Evolutionary conservation across 768 basidiomycete genomes (phyloP).

Genomic region (Holtermannia corniformis): DNA sequence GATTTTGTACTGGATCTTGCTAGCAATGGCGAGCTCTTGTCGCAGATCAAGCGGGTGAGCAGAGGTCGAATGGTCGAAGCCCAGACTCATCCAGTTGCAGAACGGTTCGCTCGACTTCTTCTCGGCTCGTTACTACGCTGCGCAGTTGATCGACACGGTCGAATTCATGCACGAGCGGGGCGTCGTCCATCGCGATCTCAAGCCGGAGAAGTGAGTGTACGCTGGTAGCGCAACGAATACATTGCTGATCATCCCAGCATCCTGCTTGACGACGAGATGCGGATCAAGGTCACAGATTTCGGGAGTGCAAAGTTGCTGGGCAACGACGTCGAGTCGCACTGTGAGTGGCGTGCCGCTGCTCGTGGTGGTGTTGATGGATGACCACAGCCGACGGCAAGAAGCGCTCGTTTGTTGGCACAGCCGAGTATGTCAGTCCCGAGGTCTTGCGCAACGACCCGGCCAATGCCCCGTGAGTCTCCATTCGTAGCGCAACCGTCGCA

Average conservation of each 20-base stretch:
- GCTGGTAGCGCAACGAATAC: too few species aligned
- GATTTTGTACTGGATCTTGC: constrained; percentile 46
- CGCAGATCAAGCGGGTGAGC: constrained; percentile 41
- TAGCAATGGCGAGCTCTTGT: constrained; percentile 44
- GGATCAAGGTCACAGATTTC: constrained; percentile 94
- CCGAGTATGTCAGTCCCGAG: constrained; percentile 83
- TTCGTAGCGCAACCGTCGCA: neutral
- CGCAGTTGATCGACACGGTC: constrained; percentile 79
- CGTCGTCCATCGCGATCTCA: constrained; percentile 67
- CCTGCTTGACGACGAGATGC: constrained; percentile 72
- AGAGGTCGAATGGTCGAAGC: neutral
- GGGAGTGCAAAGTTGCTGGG: constrained; percentile 59
- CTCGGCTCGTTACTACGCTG: constrained; percentile 74
- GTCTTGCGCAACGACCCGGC: constrained; percentile 62
- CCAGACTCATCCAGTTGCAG: constrained; percentile 14
- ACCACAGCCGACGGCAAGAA: constrained; percentile 46
- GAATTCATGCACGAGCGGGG: constrained; percentile 84
- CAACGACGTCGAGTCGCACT: constrained; percentile 18
- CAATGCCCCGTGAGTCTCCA: constrained; percentile 55
- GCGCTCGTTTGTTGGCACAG: constrained; percentile 77
- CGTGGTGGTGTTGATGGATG: constrained; percentile 4
- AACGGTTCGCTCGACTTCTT: constrained; percentile 75
- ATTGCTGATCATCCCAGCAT: constrained; percentile 78
- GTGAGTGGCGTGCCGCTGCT: constrained; percentile 1
- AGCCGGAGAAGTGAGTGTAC: constrained; percentile 44